Conservation (phyloP, 495 filamentous ascomycete species). For the Monascus purpureus region DNA sequence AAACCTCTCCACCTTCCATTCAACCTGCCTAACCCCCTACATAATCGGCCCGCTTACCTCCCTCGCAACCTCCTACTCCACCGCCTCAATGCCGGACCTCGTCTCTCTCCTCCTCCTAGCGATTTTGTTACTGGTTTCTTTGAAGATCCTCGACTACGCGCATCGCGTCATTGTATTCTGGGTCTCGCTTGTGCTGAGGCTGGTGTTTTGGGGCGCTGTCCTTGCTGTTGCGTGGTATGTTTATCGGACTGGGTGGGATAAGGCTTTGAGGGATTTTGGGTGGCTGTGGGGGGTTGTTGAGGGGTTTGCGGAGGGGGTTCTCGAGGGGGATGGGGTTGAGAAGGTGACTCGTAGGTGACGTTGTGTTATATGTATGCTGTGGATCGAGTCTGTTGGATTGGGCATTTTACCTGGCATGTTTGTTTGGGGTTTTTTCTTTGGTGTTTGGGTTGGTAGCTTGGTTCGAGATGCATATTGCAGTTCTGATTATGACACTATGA, state of each 20-base stretch:
- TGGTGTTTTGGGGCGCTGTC: constrained; percentile 46
- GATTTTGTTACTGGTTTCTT: constrained; percentile 41
- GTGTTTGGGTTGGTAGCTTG: no score
- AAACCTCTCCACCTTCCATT: neutral
- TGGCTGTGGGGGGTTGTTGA: constrained; percentile 37
- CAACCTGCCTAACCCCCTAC: constrained; percentile 25
- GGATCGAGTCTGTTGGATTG: no score
- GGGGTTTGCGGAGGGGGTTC: constrained; percentile 47
- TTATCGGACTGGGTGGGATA: constrained; percentile 50
- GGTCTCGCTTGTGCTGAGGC: constrained; percentile 42
- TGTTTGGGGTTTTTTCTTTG: no score
- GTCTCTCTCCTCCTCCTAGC: constrained; percentile 42
- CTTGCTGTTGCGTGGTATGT: constrained; percentile 36
- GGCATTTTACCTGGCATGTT: no score
- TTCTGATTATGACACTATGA: no score
- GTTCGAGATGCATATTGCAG: no score
- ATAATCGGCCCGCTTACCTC: constrained; percentile 18
- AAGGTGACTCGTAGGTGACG: constrained; percentile 6
- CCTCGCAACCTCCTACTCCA: neutral
- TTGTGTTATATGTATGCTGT: no score
- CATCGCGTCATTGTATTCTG: constrained; percentile 59
- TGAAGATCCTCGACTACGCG: constrained; percentile 54
- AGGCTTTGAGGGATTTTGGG: constrained; percentile 41
- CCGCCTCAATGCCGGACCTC: constrained; percentile 42
- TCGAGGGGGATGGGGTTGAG: constrained; percentile 8